Conservation (phyloP, 2,329 filamentous ascomycete species). For the Fusarium sp. region DNA sequence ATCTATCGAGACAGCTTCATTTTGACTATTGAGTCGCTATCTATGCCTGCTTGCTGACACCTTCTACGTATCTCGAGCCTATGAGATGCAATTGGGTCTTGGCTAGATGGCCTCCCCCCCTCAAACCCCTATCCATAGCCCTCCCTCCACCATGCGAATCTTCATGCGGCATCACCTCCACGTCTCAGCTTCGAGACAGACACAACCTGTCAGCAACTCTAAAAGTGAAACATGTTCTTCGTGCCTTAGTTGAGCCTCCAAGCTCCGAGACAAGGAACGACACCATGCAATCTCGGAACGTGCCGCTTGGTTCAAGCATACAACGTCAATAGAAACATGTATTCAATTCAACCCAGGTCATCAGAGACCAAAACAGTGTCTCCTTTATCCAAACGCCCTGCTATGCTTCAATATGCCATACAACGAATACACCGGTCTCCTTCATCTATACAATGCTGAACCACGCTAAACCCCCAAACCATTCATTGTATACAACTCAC, state of each 20-base stretch:
- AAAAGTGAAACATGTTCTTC: background rate
- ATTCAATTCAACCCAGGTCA: conserved; percentile 18
- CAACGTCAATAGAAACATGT: background rate
- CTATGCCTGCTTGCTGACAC: background rate
- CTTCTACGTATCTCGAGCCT: background rate
- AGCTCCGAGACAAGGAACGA: conserved; percentile 13
- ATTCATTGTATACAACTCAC: conserved; percentile 11
- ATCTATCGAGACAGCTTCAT: background rate
- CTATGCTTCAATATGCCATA: conserved; percentile 18
- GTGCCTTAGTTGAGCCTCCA: conserved; percentile 13
- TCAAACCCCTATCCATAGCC: background rate
- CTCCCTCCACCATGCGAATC: background rate
- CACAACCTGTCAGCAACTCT: background rate
- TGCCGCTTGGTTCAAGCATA: background rate
- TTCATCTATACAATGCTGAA: conserved; percentile 15
- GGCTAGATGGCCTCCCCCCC: background rate
- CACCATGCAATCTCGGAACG: conserved; percentile 13
- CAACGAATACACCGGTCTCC: conserved; percentile 9
- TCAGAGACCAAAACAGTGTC: conserved; percentile 13
- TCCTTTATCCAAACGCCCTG: conserved; percentile 33
- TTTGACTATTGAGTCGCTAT: background rate
- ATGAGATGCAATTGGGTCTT: background rate
- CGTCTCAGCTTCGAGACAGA: background rate
- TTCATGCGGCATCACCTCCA: background rate
- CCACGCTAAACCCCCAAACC: conserved; percentile 9